These are phyloP conservation scores for Cyclanthera cordifolia DNA, from an alignment of 306 rosid genomes.

Conservation along the genomic window DNA sequence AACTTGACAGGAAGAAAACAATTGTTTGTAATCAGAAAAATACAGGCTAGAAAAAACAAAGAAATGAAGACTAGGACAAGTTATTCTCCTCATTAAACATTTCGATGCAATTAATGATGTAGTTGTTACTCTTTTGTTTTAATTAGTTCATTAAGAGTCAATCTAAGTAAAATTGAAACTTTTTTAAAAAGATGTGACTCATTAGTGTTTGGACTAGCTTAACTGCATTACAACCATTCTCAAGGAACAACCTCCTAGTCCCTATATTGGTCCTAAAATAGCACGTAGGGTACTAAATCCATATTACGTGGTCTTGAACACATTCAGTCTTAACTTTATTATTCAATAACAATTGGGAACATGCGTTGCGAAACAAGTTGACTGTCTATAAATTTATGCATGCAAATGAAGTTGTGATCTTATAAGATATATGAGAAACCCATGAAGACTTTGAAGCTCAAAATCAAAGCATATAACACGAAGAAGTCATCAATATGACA, in stretches of 20 bases:
- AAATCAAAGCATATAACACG: neutral
- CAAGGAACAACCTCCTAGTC: too few relatives aligned
- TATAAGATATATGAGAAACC: neutral
- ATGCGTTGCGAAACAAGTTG: neutral
- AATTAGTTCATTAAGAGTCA: neutral
- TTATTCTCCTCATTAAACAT: neutral
- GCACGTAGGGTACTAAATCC: neutral
- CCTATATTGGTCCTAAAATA: neutral
- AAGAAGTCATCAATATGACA: neutral
- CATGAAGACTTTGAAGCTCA: neutral
- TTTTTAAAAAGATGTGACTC: too few relatives aligned
- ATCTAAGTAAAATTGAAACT: neutral
- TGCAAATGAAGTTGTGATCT: neutral
- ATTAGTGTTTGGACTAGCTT: too few relatives aligned
- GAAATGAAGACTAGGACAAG: neutral
- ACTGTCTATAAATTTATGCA: neutral
- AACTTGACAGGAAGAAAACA: neutral
- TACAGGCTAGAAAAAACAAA: neutral
- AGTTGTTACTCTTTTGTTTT: neutral
- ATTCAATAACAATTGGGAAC: neutral
- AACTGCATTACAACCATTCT: too few relatives aligned
- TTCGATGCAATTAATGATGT: neutral
- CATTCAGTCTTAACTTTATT: neutral
- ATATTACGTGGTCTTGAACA: neutral
- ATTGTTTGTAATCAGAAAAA: neutral